These are phyloP conservation scores for Tubosaeta brunneosetosa DNA, from an alignment of 768 basidiomycete species.

Conservation along the genomic window DNA sequence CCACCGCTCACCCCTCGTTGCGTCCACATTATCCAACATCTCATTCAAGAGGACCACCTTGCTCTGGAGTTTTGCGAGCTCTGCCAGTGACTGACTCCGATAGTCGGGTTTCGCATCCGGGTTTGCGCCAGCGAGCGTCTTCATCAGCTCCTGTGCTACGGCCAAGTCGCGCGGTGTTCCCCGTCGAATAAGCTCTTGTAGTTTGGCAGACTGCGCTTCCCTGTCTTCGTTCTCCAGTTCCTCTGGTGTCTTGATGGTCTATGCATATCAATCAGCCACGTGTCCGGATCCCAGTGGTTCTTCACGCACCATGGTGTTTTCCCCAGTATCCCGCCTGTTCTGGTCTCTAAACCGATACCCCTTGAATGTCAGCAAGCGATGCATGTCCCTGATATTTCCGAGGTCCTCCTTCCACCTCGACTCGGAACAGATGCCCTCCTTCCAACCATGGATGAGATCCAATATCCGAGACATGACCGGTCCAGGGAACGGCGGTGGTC, in stretches of 20 bases:
- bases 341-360: slow-evolving; percentile 75
- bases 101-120: slow-evolving; percentile 95
- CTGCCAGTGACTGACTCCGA: slow-evolving; percentile 79
- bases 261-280: slow-evolving; percentile 2
- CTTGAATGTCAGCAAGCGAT: slow-evolving; percentile 88
- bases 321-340: slow-evolving; percentile 14
- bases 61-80: slow-evolving; percentile 90
- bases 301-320: slow-evolving; percentile 21
- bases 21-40: slow-evolving; percentile 90
- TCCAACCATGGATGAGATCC: slow-evolving; percentile 91
- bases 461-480: slow-evolving; percentile 93
- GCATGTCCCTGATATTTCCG: slow-evolving; percentile 97
- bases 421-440: slow-evolving; percentile 83
- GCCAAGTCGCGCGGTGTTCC: slow-evolving; percentile 94
- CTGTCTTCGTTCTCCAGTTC: slow-evolving; percentile 96
- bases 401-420: slow-evolving; percentile 95
- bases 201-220: slow-evolving; percentile 90
- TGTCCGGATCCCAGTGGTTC: not conserved
- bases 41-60: slow-evolving; percentile 96
- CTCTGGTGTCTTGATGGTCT: slow-evolving; percentile 92
- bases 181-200: slow-evolving; percentile 96
- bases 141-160: slow-evolving; percentile 97
- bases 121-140: slow-evolving; percentile 88
- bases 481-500: slow-evolving; percentile 91
- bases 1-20: slow-evolving; percentile 66